Percentiles rank a stretch among this genome's conserved stretches.
These are phyloP conservation scores for Takashimella tepidaria DNA, from an alignment of 1,284 basidiomycete genomes.

Conservation along the genomic window DNA sequence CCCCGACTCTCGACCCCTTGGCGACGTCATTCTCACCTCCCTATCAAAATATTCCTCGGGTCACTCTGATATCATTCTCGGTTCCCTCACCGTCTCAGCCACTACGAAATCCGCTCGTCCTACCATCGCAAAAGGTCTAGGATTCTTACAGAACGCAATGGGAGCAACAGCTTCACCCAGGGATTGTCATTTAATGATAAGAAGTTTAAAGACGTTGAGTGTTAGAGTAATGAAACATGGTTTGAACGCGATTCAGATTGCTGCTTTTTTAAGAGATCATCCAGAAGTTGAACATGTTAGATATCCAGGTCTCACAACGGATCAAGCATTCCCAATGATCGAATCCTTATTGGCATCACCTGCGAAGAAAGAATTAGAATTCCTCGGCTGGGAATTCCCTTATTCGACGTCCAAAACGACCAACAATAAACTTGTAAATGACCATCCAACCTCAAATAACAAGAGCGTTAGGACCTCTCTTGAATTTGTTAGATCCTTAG, in stretches of 20 bases:
- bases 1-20: slow-evolving; percentile 59
- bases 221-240: slow-evolving; percentile 85
- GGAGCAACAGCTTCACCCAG: slow-evolving; percentile 83
- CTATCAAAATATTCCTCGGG: slow-evolving; percentile 92
- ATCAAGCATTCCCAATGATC: slow-evolving; percentile 60
- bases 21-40: slow-evolving; percentile 47
- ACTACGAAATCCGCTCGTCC: slow-evolving; percentile 13
- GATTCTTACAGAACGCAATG: slow-evolving; percentile 86
- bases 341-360: slow-evolving; percentile 59
- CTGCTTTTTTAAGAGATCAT: slow-evolving; percentile 59
- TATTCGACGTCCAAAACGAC: too few relatives aligned
- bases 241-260: slow-evolving; percentile 71
- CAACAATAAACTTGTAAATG: slow-evolving; percentile 28
- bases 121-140: slow-evolving; percentile 48
- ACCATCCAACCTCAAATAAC: slow-evolving; percentile 22
- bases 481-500: slow-evolving; percentile 20
- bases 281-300: slow-evolving; percentile 66
- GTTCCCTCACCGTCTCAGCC: slow-evolving; percentile 60
- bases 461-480: slow-evolving; percentile 18
- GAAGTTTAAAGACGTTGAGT: slow-evolving; percentile 85
- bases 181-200: slow-evolving; percentile 86
- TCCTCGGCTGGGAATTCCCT: slow-evolving; percentile 44
- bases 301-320: slow-evolving; percentile 73
- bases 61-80: slow-evolving; percentile 87
- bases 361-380: slow-evolving; percentile 62